Evolutionary conservation across 805 yeast genomes (phyloP).

Genomic region (Sungouiella thailandica): DNA sequence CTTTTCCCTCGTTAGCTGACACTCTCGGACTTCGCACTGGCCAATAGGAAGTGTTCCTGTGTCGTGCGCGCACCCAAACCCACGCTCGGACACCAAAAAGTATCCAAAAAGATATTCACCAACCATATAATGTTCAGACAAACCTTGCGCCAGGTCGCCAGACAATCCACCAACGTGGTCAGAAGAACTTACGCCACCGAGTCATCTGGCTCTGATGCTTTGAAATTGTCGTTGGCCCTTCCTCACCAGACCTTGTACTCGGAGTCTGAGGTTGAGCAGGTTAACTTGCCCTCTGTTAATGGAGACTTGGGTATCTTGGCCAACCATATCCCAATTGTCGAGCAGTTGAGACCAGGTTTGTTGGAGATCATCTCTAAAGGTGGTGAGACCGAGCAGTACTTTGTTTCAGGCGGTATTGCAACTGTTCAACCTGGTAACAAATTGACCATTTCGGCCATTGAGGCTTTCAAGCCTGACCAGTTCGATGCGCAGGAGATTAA

Average conservation of each 20-base stretch:
- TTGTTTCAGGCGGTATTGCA: constrained; percentile 95
- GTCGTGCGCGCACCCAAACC: constrained; percentile 15
- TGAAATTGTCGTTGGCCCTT: constrained; percentile 84
- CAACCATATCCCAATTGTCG: constrained; percentile 95
- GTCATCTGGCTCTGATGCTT: constrained; percentile 53
- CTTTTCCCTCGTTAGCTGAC: no score
- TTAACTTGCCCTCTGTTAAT: constrained; percentile 90
- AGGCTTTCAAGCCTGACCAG: constrained; percentile 88
- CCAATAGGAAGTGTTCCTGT: constrained; percentile 30
- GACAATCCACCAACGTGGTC: constrained; percentile 51
- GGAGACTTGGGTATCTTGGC: constrained; percentile 98
- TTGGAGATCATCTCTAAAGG: constrained; percentile 83
- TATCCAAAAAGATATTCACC: constrained; percentile 1
- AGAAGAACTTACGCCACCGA: constrained; percentile 92
- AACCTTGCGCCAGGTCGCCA: constrained; percentile 55
- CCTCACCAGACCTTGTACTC: constrained; percentile 75
- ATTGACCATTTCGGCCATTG: constrained; percentile 86
- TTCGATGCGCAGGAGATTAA: constrained; percentile 78
- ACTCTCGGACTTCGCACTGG: no score
- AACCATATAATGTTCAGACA: constrained; percentile 52
- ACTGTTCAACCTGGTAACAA: constrained; percentile 92
- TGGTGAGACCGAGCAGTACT: constrained; percentile 70
- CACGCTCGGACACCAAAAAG: constrained; percentile 10
- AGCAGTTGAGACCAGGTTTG: constrained; percentile 93
- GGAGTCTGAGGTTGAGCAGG: constrained; percentile 60